Base-by-base conservation (phyloP, 768 basidiomycete species). In the Lactarius evosmus region DNA sequence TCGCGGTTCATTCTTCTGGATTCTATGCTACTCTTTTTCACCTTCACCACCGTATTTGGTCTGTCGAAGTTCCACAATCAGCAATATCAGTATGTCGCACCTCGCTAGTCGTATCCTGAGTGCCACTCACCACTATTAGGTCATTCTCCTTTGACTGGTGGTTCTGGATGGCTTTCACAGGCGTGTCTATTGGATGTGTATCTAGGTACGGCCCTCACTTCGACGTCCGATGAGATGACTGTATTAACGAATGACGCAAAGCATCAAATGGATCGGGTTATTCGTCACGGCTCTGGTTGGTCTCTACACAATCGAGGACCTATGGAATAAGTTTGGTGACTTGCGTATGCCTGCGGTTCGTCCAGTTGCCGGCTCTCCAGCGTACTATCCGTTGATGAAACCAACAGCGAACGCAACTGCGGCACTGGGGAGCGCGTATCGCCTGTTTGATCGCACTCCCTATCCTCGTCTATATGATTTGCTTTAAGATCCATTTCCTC, bases 1-100 rank as follows among this genome's bases (percentile, higher is more conserved):
- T 96, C 95, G 32, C 87, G 96, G 29, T 99, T 99, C 74, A 95
- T 98, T 76, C 86, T 99, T 40, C 81, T 99, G 70, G 97, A 99
- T 74, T 95, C 97, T 25, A 97, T 99, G 93, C 79, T 99, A n/a
- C 79, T 99, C 36, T 97, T 96, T 82, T 98, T 99, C 80, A 98
- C 97, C 44, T 93, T 98, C 81, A 87, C 92, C 72, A 95, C 95
- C 49, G 91, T 96, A 69, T 95, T 96, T 76, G 93, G 90, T 74
- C 79, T 98, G 56, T 86, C 92, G 54, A 97, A 95, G 76, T 98
- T 98, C 78, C 95, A 98, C 73, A 97, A 97, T 73, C 92, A 98
- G 75, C 93, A 95, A 78, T 90, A 88, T 69, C 86, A 91, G 94
- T 96, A 70, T 71, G 93, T 78, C 27, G 17, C 40, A 25, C 34